A percentile compares a stretch with the other conserved stretches of the same genome.
These are phyloP conservation scores for Eucalyptus pumila DNA, from an alignment of 345 rosid species.

Conservation along the genomic window DNA sequence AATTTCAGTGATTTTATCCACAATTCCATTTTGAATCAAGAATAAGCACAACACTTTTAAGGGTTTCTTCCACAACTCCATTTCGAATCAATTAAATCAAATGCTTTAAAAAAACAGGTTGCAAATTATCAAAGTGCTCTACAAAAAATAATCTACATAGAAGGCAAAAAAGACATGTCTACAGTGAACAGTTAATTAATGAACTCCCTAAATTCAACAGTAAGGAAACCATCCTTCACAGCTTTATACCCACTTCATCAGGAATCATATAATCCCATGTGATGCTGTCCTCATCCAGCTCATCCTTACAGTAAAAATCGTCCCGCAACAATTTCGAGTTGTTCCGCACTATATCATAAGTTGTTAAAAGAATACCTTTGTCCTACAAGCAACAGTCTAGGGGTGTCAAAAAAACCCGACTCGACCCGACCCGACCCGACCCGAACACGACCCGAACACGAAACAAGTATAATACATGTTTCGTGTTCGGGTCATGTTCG, in stretches of 20 bases:
- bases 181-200: not conserved
- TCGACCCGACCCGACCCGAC: too few relatives aligned
- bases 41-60: not conserved
- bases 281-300: slow-evolving; percentile 39
- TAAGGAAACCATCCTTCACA: not conserved
- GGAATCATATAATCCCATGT: slow-evolving; percentile 96
- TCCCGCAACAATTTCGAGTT: slow-evolving; percentile 67
- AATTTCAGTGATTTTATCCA: not conserved
- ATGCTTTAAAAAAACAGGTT: not conserved
- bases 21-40: not conserved
- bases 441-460: too few relatives aligned
- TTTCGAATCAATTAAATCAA: not conserved
- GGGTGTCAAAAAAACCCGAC: too few relatives aligned
- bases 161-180: not conserved
- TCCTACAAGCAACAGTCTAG: slow-evolving; percentile 43
- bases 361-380: slow-evolving; percentile 80
- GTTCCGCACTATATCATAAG: slow-evolving; percentile 89
- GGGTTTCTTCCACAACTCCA: not conserved
- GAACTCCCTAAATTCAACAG: not conserved
- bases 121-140: not conserved
- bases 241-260: slow-evolving; percentile 55
- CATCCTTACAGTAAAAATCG: slow-evolving; percentile 20
- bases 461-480: too few relatives aligned
- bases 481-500: too few relatives aligned
- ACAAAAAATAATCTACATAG: not conserved